Conservation (phyloP, 1,284 basidiomycete genomes). For the Leccinum subrobustum region DNA sequence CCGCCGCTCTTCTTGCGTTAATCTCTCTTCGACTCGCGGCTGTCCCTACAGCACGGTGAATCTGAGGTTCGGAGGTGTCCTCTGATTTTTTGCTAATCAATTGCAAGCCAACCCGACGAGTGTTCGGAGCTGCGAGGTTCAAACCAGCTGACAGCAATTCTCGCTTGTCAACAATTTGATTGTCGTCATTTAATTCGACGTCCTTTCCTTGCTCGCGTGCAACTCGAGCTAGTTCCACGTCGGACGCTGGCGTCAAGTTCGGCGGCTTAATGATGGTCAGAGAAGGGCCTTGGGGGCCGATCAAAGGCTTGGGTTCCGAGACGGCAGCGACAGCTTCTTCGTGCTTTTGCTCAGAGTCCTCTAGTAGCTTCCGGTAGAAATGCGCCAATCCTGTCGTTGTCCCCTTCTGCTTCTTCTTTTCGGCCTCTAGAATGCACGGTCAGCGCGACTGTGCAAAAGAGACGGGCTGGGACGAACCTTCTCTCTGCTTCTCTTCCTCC, state of each 20-base stretch:
- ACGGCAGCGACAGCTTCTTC: constrained; percentile 81
- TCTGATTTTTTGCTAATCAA: constrained; percentile 27
- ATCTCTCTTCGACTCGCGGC: constrained; percentile 81
- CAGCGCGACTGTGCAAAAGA: neutral
- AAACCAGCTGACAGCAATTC: constrained; percentile 89
- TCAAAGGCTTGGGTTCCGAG: constrained; percentile 47
- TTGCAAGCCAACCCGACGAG: constrained; percentile 55
- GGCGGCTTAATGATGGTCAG: constrained; percentile 72
- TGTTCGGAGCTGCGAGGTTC: constrained; percentile 84
- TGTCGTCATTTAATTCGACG: constrained; percentile 97
- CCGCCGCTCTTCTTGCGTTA: constrained; percentile 70
- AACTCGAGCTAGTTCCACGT: constrained; percentile 67
- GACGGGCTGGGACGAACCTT: constrained; percentile 57
- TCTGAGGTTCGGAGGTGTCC: constrained; percentile 37
- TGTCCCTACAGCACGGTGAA: constrained; percentile 74
- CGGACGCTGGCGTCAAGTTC: constrained; percentile 58
- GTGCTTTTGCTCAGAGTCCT: constrained; percentile 79
- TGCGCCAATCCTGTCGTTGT: constrained; percentile 76
- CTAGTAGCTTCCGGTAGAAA: constrained; percentile 84
- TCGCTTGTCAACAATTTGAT: constrained; percentile 95
- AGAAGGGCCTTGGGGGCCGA: constrained; percentile 58
- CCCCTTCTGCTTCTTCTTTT: constrained; percentile 61
- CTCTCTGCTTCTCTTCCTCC: constrained; percentile 83
- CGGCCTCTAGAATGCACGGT: constrained; percentile 43
- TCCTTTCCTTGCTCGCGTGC: constrained; percentile 76